Evolutionary conservation across 1,284 basidiomycete genomes (phyloP), one percentile per base, ranked within the genome.

Genomic region (Cronartium quercuum): DNA sequence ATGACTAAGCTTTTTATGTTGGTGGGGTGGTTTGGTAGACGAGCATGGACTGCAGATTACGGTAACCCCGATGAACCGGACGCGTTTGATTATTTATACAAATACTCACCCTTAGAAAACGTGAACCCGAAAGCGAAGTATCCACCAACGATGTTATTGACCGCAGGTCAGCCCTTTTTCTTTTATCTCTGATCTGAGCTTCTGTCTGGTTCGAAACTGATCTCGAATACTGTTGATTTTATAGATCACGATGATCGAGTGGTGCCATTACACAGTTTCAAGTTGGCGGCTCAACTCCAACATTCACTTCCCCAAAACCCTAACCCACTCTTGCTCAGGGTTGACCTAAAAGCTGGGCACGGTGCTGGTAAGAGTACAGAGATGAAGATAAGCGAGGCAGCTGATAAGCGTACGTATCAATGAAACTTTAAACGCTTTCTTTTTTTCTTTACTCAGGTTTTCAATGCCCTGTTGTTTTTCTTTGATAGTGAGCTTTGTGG

Each of bases 251-350:
- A 92, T 78, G 90, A 92, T 79, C 88, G 91, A 40, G 89, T 91
- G 12, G 89, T 91, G 1, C 90, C 90, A 2, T 83, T 90, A 78
- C 91, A 92, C 81, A 89, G 89, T 6, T 91, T 90, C 85, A 92
- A 92, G 82, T 85, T 87, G 68, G 88, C 88, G 0, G 90, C 90
- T 24, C 87, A 87, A 24, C 83, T 92, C 44, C 91, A 92, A 80
- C 82, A 91, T 78, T 82, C 82, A 1, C 82, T 87, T 2, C 84
- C 88, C 0, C 12, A 21, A 15, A 68, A 90, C 79, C 84, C 85
- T 0, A 82, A 91, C 78, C 91, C 90, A 1, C 83, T 91, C 13
- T 83, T 92, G 13, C 84, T 91, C 68, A 85, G 90, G 18, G 87
- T 92, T 51, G 90, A 91, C 78, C 87, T 87, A 81, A 90, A 91